These are phyloP conservation scores for Euphorbia tirucalli DNA, from an alignment of 345 rosid species.

Conservation along the genomic window DNA sequence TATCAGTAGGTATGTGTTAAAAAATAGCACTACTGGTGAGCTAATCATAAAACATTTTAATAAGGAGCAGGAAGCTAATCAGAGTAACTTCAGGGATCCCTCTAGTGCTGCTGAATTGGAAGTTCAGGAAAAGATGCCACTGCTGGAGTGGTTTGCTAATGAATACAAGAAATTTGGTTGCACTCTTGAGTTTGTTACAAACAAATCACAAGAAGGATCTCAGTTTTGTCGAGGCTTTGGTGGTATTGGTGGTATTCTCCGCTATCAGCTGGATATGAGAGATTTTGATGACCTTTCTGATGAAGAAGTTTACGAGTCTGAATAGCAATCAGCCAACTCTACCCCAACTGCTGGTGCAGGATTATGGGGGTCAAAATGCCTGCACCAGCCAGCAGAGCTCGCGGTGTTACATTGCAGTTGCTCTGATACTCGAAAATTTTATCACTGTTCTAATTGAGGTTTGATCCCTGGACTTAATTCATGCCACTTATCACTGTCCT, in stretches of 20 bases:
- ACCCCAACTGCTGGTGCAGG: conserved; percentile 49
- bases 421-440: conserved; percentile 11
- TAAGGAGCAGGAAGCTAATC: conserved; percentile 76
- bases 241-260: conserved; percentile 88
- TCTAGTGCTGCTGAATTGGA: conserved; percentile 61
- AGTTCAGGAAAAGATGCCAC: conserved; percentile 67
- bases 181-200: conserved; percentile 77
- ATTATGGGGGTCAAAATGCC: conserved; percentile 31
- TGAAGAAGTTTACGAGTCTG: conserved; percentile 69
- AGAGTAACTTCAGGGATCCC: conserved; percentile 67
- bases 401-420: conserved; percentile 17
- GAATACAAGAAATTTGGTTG: conserved; percentile 88
- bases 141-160: conserved; percentile 90
- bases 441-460: conserved; percentile 18
- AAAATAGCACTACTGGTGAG: conserved; percentile 63
- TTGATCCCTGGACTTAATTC: conserved; percentile 12
- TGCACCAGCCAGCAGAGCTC: conserved; percentile 36
- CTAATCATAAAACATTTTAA: conserved; percentile 59
- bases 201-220: conserved; percentile 92
- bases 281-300: conserved; percentile 77
- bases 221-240: conserved; percentile 95
- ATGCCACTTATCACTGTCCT: background rate
- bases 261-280: conserved; percentile 89
- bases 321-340: conserved; percentile 62
- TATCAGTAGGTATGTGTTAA: conserved; percentile 60